Percentiles rank a stretch among this genome's conserved stretches.
phyloP scores from a whole-genome alignment of 2,329 filamentous ascomycete species.

The Fusarium globosum region DNA sequence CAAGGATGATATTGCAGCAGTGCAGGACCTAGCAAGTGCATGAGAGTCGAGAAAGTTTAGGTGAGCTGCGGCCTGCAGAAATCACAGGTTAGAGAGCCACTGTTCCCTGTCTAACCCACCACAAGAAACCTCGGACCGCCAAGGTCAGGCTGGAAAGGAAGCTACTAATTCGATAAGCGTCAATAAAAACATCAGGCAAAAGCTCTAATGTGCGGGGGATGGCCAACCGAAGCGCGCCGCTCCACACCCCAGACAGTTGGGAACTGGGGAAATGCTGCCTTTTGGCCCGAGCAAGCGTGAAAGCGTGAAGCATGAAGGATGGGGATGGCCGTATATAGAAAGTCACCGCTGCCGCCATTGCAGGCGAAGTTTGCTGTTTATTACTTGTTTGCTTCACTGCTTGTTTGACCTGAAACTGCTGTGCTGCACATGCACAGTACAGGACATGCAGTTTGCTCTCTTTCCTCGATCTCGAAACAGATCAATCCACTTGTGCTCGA shows the following conservation, averaged over 20 bases:
- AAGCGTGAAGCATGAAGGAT: constrained; percentile 15
- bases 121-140: constrained; percentile 24
- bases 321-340: constrained; percentile 43
- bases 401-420: constrained; percentile 39
- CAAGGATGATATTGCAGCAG: constrained; percentile 2
- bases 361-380: not conserved
- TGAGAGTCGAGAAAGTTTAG: not conserved
- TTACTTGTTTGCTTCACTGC: constrained; percentile 3
- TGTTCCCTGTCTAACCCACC: constrained; percentile 28
- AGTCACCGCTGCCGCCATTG: constrained; percentile 38
- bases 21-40: not conserved
- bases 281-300: constrained; percentile 14
- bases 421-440: not conserved
- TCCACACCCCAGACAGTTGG: constrained; percentile 40
- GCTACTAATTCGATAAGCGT: constrained; percentile 36
- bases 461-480: constrained; percentile 21
- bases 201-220: constrained; percentile 41
- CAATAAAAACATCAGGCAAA: constrained; percentile 40
- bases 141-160: constrained; percentile 22
- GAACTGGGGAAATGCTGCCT: constrained; percentile 24
- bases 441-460: constrained; percentile 18
- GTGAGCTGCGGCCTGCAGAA: not conserved
- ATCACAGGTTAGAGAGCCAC: constrained; percentile 30
- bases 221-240: constrained; percentile 35
- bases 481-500: constrained; percentile 10